phyloP scores from a whole-genome alignment of 208 protist genomes.

The Tritrichomonas foetus region DNA sequence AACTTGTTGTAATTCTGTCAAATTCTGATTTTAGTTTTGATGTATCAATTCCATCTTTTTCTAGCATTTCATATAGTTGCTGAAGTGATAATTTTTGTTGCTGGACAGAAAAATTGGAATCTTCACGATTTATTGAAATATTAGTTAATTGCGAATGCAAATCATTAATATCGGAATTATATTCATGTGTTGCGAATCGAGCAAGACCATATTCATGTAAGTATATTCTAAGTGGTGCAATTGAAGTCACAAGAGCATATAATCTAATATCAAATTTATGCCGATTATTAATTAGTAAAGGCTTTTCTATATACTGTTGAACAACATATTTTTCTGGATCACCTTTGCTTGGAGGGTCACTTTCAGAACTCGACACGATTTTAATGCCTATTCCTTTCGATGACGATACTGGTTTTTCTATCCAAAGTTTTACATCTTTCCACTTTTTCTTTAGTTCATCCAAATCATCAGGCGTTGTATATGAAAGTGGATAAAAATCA shows the following conservation, averaged over 20 bases:
- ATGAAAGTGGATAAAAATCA: not conserved
- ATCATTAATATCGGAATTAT: not conserved
- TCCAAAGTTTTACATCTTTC: not conserved
- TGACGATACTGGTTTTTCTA: not conserved
- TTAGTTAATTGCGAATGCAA: not conserved
- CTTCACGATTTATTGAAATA: not conserved
- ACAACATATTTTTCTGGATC: not conserved
- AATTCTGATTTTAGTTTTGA: not conserved
- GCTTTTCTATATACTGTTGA: not conserved
- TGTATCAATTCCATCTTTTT: not conserved
- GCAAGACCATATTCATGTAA: conserved; percentile 38
- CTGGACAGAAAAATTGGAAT: not conserved
- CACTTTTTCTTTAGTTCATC: not conserved
- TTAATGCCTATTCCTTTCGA: not conserved
- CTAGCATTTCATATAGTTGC: not conserved
- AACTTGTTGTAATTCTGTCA: not conserved
- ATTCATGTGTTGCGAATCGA: conserved; percentile 38
- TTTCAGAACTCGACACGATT: not conserved
- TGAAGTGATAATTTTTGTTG: not conserved
- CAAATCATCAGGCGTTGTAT: not conserved
- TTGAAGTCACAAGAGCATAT: conserved; percentile 35
- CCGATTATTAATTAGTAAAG: conserved; percentile 46
- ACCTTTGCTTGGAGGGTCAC: no score
- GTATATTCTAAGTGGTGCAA: conserved; percentile 39
- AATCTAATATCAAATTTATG: conserved; percentile 53